phyloP scores from a whole-genome alignment of 1,284 basidiomycete species.

The Trametes versicolor region DNA sequence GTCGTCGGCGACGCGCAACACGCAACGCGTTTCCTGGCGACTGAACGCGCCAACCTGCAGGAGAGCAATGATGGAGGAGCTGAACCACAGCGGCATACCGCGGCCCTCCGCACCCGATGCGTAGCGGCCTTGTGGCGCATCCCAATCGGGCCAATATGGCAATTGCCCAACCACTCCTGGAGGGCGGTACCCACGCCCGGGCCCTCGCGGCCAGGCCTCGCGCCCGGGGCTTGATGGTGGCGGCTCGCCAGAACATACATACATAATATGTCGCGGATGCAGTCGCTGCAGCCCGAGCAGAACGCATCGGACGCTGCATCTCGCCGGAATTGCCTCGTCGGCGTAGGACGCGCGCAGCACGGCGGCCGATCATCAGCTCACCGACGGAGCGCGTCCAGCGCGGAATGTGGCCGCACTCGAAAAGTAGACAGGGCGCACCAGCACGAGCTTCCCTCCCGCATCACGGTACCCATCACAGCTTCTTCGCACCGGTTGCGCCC shows the following conservation, averaged over 20 bases:
- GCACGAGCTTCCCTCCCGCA: constrained; percentile 1
- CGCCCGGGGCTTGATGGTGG: not conserved
- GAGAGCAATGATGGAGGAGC: not conserved
- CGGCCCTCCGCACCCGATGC: not conserved
- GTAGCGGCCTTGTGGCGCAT: constrained; percentile 18
- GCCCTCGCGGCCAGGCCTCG: not conserved
- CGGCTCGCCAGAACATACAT: not conserved
- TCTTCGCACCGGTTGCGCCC: constrained; percentile 10
- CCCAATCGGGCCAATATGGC: constrained; percentile 12
- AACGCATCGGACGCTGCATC: not conserved
- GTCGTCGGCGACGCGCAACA: not conserved
- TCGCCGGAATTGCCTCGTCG: constrained; percentile 2
- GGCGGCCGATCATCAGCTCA: not conserved
- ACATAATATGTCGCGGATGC: constrained; percentile 3
- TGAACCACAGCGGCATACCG: not conserved
- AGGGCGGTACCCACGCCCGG: not conserved
- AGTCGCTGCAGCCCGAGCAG: not conserved
- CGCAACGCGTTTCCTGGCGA: not conserved
- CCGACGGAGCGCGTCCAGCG: not conserved
- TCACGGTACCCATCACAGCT: constrained; percentile 14
- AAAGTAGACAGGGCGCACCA: constrained; percentile 18
- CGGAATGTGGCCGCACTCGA: constrained; percentile 8
- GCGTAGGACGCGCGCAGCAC: too few relatives aligned
- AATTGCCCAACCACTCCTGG: not conserved
- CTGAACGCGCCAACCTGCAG: not conserved